A percentile compares a stretch with the other conserved stretches of the same genome.
These are phyloP conservation scores for Gossypium gossypioides DNA, from an alignment of 441 rosid genomes.

Conservation along the genomic window DNA sequence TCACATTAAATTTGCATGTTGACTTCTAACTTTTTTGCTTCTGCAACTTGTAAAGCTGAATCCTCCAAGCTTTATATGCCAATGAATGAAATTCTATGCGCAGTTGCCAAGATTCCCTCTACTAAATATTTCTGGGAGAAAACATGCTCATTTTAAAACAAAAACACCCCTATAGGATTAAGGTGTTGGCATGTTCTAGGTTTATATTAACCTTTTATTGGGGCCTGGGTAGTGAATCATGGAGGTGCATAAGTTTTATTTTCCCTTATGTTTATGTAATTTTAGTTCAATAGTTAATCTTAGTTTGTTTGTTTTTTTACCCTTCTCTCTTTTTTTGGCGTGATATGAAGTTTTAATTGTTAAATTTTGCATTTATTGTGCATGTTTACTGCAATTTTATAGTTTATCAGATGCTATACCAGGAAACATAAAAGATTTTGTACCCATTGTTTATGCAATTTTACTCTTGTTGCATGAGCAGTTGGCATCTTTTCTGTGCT, in stretches of 20 bases:
- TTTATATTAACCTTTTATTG: background rate
- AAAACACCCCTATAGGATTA: background rate
- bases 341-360: background rate
- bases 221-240: background rate
- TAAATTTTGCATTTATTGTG: background rate
- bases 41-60: background rate
- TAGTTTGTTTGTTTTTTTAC: background rate
- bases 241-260: background rate
- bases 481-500: background rate
- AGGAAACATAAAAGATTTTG: background rate
- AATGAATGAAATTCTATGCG: background rate
- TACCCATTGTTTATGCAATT: background rate
- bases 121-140: background rate
- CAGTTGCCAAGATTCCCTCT: background rate
- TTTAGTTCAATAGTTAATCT: background rate
- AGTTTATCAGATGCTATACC: background rate
- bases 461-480: background rate
- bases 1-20: background rate
- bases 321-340: background rate
- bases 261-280: background rate
- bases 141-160: background rate
- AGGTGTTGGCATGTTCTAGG: background rate
- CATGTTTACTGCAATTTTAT: background rate
- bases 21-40: background rate
- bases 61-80: background rate